Conservation (phyloP, 768 basidiomycete genomes). For the Tubosaeta sp. region DNA sequence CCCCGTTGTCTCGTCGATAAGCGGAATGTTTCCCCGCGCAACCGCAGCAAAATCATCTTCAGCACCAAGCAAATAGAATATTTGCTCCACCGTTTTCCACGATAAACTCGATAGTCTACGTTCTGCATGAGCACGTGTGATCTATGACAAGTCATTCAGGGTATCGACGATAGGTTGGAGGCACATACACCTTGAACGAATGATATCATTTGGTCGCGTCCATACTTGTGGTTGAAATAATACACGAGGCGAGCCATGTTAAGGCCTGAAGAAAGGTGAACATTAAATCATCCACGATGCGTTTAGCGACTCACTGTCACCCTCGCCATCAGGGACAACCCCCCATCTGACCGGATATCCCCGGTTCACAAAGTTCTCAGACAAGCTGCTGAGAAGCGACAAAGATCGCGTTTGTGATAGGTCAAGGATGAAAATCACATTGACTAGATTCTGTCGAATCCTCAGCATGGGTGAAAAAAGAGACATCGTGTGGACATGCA, state of each 20-base stretch:
- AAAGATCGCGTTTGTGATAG: slow-evolving; percentile 60
- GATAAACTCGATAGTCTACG: slow-evolving; percentile 33
- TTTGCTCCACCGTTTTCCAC: slow-evolving; percentile 40
- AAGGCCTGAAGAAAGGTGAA: slow-evolving; percentile 37
- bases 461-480: slow-evolving; percentile 75
- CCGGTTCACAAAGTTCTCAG: slow-evolving; percentile 68
- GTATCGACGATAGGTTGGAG: neutral
- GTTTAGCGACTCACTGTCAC: slow-evolving; percentile 30
- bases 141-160: slow-evolving; percentile 24
- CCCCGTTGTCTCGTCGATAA: slow-evolving; percentile 25
- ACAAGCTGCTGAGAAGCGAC: slow-evolving; percentile 57
- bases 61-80: slow-evolving; percentile 37
- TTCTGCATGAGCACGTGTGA: slow-evolving; percentile 35
- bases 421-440: slow-evolving; percentile 78
- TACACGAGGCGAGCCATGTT: slow-evolving; percentile 74
- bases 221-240: slow-evolving; percentile 59
- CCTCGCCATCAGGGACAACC: slow-evolving; percentile 63
- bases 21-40: slow-evolving; percentile 24
- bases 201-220: slow-evolving; percentile 55
- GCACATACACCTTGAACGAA: slow-evolving; percentile 52
- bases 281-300: neutral
- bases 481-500: slow-evolving; percentile 34
- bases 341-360: slow-evolving; percentile 82
- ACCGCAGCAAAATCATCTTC: slow-evolving; percentile 40
- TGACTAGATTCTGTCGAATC: slow-evolving; percentile 78